Evolutionary conservation across 352 stramenopile genomes (phyloP).

Genomic region (Phytophthora fragariaefolia): DNA sequence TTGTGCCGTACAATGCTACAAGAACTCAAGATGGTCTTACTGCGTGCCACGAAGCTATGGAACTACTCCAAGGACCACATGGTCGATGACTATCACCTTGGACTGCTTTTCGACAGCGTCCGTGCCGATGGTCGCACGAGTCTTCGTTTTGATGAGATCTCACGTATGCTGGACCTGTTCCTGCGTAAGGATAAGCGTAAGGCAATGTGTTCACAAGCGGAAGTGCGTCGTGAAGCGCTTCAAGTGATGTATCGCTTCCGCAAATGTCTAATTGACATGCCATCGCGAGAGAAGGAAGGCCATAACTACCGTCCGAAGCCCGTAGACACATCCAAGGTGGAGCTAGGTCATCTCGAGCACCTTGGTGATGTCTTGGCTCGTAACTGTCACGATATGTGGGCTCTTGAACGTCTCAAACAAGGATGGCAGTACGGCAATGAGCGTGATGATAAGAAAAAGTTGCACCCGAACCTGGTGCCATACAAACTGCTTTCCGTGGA

Average conservation of each 20-base stretch:
- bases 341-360: slow-evolving; percentile 75
- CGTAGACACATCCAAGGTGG: slow-evolving; percentile 79
- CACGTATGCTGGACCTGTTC: slow-evolving; percentile 84
- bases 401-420: slow-evolving; percentile 84
- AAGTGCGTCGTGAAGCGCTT: slow-evolving; percentile 78
- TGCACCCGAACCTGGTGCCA: slow-evolving; percentile 83
- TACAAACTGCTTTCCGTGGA: slow-evolving; percentile 83
- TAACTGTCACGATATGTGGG: slow-evolving; percentile 91
- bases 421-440: slow-evolving; percentile 78
- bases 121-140: slow-evolving; percentile 73
- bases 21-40: slow-evolving; percentile 71
- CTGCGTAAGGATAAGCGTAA: slow-evolving; percentile 82
- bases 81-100: slow-evolving; percentile 86
- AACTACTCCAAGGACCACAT: slow-evolving; percentile 82
- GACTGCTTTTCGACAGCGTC: slow-evolving; percentile 80
- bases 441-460: slow-evolving; percentile 77
- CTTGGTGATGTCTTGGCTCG: slow-evolving; percentile 79
- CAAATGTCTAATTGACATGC: slow-evolving; percentile 90
- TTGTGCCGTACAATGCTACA: slow-evolving; percentile 73
- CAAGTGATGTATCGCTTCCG: slow-evolving; percentile 92
- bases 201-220: slow-evolving; percentile 66
- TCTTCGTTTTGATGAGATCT: slow-evolving; percentile 87
- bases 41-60: slow-evolving; percentile 86
- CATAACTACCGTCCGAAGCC: slow-evolving; percentile 89
- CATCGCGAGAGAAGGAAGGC: slow-evolving; percentile 87